Evolutionary conservation across 768 basidiomycete genomes (phyloP), one percentile per base, ranked within the genome.

Genomic region (Hirschioporus abietinus): DNA sequence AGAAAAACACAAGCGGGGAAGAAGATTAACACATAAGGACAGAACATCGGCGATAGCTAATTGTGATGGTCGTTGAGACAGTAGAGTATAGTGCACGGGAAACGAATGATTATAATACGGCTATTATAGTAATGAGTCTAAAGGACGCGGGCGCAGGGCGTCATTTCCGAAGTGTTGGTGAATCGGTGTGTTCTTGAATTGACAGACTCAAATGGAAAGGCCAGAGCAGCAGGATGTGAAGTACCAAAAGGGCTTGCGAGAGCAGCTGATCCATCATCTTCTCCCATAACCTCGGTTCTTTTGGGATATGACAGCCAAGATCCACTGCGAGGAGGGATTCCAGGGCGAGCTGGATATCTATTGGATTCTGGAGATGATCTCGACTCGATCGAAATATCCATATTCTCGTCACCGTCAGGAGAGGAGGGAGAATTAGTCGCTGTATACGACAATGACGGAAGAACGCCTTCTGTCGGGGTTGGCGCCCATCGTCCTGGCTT

Each of bases 391-490:
- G 60, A 61, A 17, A 18, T 61, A 17, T 25, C 23, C 15, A 18
- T 61, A 15, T 18, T 15, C 30, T 20, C 42, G 12, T 61, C 60
- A 8, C 25, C 5, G 3, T 61, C 17, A 17, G 18, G 25, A 18
- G 24, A 61, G 20, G 25, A 12, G 10, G 60, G 30, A 25, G 60
- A 25, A 25, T 25, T 24, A 23, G 30, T 34, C 12, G 60, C 30
- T 24, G 23, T 23, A 61, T 25, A 61, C 18, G 60, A 24, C 17
- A 61, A 25, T 25, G 5, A 1, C 24, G 60, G 60, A 23, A 61
- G 30, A 23, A 61, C 60, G 60, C 30, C 60, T 61, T 61, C 60
- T 23, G 60, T 61, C 3, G 60, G 60, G 30, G 60, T 61, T 34
- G 60, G 60, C 9, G 60, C 60, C 60, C 60, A 61, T 17, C 60